phyloP scores from a whole-genome alignment of 306 rosid species.

The Biancaea sappan region DNA sequence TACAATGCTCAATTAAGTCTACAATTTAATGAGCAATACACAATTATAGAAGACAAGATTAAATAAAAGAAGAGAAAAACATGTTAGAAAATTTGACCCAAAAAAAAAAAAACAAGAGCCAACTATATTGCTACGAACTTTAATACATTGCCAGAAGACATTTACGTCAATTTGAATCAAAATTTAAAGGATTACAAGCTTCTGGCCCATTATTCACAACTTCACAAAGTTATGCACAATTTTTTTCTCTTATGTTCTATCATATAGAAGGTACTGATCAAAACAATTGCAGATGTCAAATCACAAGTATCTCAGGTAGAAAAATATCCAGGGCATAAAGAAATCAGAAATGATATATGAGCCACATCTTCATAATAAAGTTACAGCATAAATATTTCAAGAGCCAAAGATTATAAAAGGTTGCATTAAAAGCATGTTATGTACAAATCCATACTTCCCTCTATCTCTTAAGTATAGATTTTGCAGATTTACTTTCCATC shows the following conservation, averaged over 20 bases:
- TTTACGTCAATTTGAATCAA: background rate
- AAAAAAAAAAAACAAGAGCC: too few species aligned
- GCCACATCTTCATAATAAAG: background rate
- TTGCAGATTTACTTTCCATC: slow-evolving; percentile 9
- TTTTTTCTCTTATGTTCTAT: background rate
- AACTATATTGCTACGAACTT: background rate
- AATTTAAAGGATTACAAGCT: background rate
- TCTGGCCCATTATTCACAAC: background rate
- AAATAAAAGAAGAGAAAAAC: background rate
- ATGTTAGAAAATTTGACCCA: background rate
- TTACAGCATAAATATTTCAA: background rate
- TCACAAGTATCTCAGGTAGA: background rate
- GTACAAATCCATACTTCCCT: slow-evolving; percentile 22
- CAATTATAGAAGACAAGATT: background rate
- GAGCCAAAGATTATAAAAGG: background rate
- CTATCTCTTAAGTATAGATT: slow-evolving; percentile 6
- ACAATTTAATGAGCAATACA: background rate
- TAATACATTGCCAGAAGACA: background rate
- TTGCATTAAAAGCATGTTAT: background rate
- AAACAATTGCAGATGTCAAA: slow-evolving; percentile 9
- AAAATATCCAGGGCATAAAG: background rate
- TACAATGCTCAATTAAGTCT: background rate
- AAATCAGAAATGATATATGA: background rate
- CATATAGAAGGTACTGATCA: background rate
- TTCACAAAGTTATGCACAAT: background rate